Conservation (phyloP, 1,284 basidiomycete genomes). For the Moesziomyces aphidis region DNA sequence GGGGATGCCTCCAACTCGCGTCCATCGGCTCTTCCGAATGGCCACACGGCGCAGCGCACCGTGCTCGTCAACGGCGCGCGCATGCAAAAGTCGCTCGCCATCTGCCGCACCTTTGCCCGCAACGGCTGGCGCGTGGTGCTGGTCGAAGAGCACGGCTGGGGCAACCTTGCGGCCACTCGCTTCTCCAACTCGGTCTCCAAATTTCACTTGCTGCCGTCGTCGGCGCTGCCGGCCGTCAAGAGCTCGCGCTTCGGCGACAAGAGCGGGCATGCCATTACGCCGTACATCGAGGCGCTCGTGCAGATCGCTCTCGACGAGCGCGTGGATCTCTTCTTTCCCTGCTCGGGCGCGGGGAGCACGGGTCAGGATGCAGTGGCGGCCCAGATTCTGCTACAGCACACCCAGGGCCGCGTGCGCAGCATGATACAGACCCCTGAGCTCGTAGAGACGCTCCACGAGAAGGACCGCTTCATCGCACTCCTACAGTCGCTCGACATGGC, state of each 20-base stretch:
- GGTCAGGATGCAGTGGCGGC: slow-evolving; percentile 69
- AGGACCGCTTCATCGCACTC: slow-evolving; percentile 66
- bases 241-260: slow-evolving; percentile 1
- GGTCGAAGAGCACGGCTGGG: slow-evolving; percentile 69
- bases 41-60: slow-evolving; percentile 23
- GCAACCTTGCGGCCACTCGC: slow-evolving; percentile 68
- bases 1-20: neutral
- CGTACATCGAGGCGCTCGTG: slow-evolving; percentile 66
- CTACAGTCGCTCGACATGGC: slow-evolving; percentile 67
- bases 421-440: slow-evolving; percentile 69
- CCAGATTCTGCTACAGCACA: slow-evolving; percentile 60
- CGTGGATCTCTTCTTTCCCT: slow-evolving; percentile 69
- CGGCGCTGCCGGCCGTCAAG: slow-evolving; percentile 10
- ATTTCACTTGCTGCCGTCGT: slow-evolving; percentile 44
- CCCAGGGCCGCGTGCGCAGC: slow-evolving; percentile 57
- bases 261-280: slow-evolving; percentile 11
- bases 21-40: slow-evolving; percentile 1
- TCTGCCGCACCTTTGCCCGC: slow-evolving; percentile 69
- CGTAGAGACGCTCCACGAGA: slow-evolving; percentile 69
- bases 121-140: slow-evolving; percentile 70
- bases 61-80: slow-evolving; percentile 70
- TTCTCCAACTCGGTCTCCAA: slow-evolving; percentile 67
- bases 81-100: slow-evolving; percentile 69
- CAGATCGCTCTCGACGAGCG: slow-evolving; percentile 63
- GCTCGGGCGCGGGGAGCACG: slow-evolving; percentile 69